Evolutionary conservation across 176 grass and related monocot genomes (phyloP).

Genomic region (Oryza coarctata): DNA sequence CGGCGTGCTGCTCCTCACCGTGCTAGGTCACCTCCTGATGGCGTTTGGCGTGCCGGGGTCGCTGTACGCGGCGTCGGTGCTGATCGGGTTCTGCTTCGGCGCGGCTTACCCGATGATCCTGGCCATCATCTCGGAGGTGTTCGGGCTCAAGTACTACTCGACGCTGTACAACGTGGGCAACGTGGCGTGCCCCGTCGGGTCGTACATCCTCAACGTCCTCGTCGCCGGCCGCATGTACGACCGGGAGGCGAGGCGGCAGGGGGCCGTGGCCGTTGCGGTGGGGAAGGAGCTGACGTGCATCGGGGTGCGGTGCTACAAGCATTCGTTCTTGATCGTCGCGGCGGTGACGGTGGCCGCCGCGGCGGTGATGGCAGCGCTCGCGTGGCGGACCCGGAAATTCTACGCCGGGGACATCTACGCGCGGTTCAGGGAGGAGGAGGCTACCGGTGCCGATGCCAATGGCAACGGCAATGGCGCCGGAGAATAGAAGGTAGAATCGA

Average conservation of each 20-base stretch:
- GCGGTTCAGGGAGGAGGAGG: slow-evolving; percentile 1
- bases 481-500: neutral
- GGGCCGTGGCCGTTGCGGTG: too few species aligned
- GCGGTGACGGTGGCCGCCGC: slow-evolving; percentile 22
- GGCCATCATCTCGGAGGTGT: slow-evolving; percentile 45
- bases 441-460: neutral
- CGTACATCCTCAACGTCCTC: slow-evolving; percentile 49
- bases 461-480: neutral
- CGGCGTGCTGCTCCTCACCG: slow-evolving; percentile 28
- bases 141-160: slow-evolving; percentile 55
- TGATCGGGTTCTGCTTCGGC: slow-evolving; percentile 53
- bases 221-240: slow-evolving; percentile 53
- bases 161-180: slow-evolving; percentile 45
- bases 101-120: slow-evolving; percentile 38
- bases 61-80: slow-evolving; percentile 41
- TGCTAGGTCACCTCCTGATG: slow-evolving; percentile 36
- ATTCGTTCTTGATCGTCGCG: slow-evolving; percentile 38
- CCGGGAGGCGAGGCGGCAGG: slow-evolving; percentile 31
- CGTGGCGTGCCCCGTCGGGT: slow-evolving; percentile 34
- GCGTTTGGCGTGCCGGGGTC: slow-evolving; percentile 39
- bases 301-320: slow-evolving; percentile 35
- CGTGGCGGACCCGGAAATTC: slow-evolving; percentile 42
- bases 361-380: slow-evolving; percentile 14
- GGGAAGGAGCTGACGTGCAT: slow-evolving; percentile 37
- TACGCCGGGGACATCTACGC: slow-evolving; percentile 51